These are phyloP conservation scores for Neurospora crassa DNA, from an alignment of 2,329 filamentous ascomycete genomes.

Conservation along the genomic window DNA sequence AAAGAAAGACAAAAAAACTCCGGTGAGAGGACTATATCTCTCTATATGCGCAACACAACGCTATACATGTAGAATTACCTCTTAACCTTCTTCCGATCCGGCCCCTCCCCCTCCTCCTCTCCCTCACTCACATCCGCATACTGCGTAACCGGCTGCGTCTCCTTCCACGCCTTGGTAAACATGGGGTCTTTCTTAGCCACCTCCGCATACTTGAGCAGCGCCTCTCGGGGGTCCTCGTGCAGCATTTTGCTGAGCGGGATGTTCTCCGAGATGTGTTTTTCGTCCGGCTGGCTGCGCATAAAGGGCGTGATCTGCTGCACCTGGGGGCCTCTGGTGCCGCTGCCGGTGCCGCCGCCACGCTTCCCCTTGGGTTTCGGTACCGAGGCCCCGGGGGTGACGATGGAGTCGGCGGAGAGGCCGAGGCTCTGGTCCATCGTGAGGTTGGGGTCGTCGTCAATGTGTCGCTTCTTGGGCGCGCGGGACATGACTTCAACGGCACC, in stretches of 20 bases:
- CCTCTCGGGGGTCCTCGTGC: slow-evolving; percentile 92
- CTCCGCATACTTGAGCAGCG: slow-evolving; percentile 88
- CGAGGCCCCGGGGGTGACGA: slow-evolving; percentile 58
- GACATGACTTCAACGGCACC: slow-evolving; percentile 88
- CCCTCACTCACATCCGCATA: slow-evolving; percentile 86
- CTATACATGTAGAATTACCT: slow-evolving; percentile 27
- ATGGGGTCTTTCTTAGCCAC: slow-evolving; percentile 86
- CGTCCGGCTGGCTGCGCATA: slow-evolving; percentile 80
- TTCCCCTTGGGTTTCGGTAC: slow-evolving; percentile 30
- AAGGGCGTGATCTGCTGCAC: slow-evolving; percentile 81
- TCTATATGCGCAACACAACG: no score
- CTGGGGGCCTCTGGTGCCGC: slow-evolving; percentile 76
- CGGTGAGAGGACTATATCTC: no score
- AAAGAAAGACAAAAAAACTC: no score
- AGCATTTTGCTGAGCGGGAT: slow-evolving; percentile 89
- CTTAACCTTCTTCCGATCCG: slow-evolving; percentile 56
- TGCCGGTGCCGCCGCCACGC: slow-evolving; percentile 58
- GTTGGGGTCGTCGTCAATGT: slow-evolving; percentile 86
- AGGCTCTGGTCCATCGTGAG: slow-evolving; percentile 75
- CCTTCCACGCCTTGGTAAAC: slow-evolving; percentile 88
- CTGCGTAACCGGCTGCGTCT: slow-evolving; percentile 84
- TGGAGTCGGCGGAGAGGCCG: slow-evolving; percentile 74
- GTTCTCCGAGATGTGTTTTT: slow-evolving; percentile 76
- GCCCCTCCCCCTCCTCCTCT: slow-evolving; percentile 55
- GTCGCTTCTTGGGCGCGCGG: slow-evolving; percentile 85